Percentiles rank a stretch among this genome's conserved stretches.
Conservation (phyloP, 208 protist species). For the Baffinella frigidus region DNA sequence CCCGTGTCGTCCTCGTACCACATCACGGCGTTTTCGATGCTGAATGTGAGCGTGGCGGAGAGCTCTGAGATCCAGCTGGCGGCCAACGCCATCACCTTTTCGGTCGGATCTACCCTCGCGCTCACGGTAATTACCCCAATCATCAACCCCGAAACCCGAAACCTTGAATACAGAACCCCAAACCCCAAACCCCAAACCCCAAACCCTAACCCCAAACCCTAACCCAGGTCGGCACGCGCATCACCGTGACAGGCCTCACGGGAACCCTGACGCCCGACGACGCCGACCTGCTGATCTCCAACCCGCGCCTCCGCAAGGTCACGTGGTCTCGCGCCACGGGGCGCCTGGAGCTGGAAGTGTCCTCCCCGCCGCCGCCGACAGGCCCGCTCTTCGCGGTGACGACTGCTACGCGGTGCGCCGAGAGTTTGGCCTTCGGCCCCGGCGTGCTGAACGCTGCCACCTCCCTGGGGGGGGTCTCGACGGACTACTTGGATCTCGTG, state of each 20-base stretch:
- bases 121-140: no score
- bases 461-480: not conserved
- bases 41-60: not conserved
- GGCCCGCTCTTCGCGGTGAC: slow-evolving; percentile 49
- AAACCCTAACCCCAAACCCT: no score
- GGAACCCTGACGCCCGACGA: not conserved
- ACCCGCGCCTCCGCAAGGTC: not conserved
- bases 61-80: not conserved
- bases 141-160: no score
- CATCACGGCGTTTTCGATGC: not conserved
- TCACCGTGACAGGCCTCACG: not conserved
- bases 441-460: no score
- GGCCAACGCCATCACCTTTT: not conserved
- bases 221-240: not conserved
- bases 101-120: not conserved
- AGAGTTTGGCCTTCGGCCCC: not conserved
- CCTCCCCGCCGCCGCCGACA: not conserved
- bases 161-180: no score
- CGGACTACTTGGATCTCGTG: not conserved
- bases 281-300: not conserved
- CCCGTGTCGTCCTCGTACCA: not conserved
- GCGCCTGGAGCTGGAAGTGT: not conserved
- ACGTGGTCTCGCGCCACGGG: not conserved
- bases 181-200: no score
- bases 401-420: not conserved